A percentile compares a stretch with the other conserved stretches of the same genome.
Evolutionary conservation across 2,329 filamentous ascomycete genomes (phyloP).

Genomic region (Fusarium tupiense): DNA sequence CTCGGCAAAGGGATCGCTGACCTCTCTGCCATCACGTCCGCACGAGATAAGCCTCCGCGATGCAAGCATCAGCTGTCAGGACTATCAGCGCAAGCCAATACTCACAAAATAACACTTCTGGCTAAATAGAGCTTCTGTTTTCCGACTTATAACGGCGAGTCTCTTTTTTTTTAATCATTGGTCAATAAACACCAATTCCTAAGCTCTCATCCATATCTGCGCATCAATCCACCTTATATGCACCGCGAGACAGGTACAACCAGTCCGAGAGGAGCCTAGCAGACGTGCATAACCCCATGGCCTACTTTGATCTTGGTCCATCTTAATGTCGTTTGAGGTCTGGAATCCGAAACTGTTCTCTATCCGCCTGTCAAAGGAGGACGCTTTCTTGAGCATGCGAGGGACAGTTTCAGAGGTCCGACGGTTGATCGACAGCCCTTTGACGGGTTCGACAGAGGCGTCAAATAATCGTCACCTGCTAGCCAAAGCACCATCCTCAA

Average conservation of each 20-base stretch:
- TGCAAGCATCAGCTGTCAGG: not conserved
- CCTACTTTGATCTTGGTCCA: not conserved
- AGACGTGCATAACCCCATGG: too few species aligned
- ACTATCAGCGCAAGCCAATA: not conserved
- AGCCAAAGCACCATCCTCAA: not conserved
- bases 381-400: not conserved
- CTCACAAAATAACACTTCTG: not conserved
- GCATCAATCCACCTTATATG: not conserved
- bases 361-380: not conserved
- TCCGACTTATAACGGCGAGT: fast-evolving
- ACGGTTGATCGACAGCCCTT: not conserved
- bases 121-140: not conserved
- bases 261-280: not conserved
- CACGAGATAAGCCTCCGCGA: not conserved
- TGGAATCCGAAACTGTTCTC: too few species aligned
- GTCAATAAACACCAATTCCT: not conserved
- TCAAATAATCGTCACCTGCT: not conserved
- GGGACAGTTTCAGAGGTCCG: not conserved
- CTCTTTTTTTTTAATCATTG: not conserved
- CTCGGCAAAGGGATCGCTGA: not conserved
- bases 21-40: not conserved
- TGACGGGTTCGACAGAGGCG: not conserved
- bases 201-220: not conserved
- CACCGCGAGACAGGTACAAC: not conserved
- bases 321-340: too few species aligned